Conservation (phyloP, 2,329 filamentous ascomycete genomes). For the Fusarium sp. region DNA sequence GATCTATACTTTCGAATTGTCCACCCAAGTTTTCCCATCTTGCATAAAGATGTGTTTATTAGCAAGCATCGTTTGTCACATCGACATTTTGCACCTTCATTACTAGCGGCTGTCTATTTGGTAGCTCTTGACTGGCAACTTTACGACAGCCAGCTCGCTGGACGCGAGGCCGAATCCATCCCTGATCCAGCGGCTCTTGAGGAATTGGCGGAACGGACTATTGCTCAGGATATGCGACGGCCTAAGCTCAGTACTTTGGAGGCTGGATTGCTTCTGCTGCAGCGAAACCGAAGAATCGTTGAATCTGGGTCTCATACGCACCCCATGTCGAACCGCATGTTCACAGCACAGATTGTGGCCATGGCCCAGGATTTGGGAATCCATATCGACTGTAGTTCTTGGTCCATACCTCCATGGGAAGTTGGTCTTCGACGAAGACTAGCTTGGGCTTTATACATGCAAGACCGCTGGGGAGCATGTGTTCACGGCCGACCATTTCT, state of each 20-base stretch:
- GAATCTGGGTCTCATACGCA: slow-evolving; percentile 43
- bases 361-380: slow-evolving; percentile 70
- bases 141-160: slow-evolving; percentile 65
- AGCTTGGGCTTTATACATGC: slow-evolving; percentile 75
- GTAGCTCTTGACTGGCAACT: slow-evolving; percentile 73
- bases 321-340: slow-evolving; percentile 57
- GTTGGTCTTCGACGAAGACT: slow-evolving; percentile 71
- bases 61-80: slow-evolving; percentile 71
- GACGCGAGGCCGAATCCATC: slow-evolving; percentile 49
- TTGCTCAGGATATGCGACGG: slow-evolving; percentile 62
- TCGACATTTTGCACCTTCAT: slow-evolving; percentile 69
- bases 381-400: slow-evolving; percentile 71
- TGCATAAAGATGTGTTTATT: slow-evolving; percentile 72
- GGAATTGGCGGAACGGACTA: slow-evolving; percentile 58
- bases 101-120: slow-evolving; percentile 72
- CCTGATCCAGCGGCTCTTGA: slow-evolving; percentile 54
- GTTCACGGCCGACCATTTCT: slow-evolving; percentile 70
- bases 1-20: slow-evolving; percentile 76
- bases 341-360: slow-evolving; percentile 67
- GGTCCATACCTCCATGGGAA: slow-evolving; percentile 74
- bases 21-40: slow-evolving; percentile 69
- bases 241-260: slow-evolving; percentile 69
- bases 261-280: slow-evolving; percentile 66
- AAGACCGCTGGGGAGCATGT: slow-evolving; percentile 73
- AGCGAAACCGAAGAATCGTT: slow-evolving; percentile 60